Percentiles rank a stretch among this genome's conserved stretches.
Evolutionary conservation across 1,284 basidiomycete genomes (phyloP).

Genomic region (Neolentinus lepideus): DNA sequence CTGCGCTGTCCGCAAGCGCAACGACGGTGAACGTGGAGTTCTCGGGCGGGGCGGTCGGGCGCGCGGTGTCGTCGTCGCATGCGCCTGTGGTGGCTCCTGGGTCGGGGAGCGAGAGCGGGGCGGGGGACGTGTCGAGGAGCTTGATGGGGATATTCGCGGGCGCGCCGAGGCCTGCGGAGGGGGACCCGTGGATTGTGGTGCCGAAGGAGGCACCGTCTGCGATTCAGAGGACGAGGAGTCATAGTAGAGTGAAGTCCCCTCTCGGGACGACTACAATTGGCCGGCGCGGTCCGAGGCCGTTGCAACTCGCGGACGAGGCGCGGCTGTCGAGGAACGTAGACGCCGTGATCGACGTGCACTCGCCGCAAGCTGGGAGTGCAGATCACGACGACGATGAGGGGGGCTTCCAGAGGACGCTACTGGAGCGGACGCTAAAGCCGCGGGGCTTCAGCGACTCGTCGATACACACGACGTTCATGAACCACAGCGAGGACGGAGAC

Average conservation of each 20-base stretch:
- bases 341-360: constrained; percentile 61
- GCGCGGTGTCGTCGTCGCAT: constrained; percentile 45
- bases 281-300: constrained; percentile 13
- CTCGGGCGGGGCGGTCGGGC: constrained; percentile 66
- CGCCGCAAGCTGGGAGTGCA: constrained; percentile 18
- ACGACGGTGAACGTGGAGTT: constrained; percentile 94
- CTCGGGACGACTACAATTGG: constrained; percentile 2
- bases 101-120: not conserved
- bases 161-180: constrained; percentile 35
- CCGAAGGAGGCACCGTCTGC: constrained; percentile 34
- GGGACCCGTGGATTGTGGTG: constrained; percentile 63
- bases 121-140: constrained; percentile 5
- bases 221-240: constrained; percentile 10
- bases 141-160: constrained; percentile 84
- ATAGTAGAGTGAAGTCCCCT: constrained; percentile 10
- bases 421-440: constrained; percentile 66
- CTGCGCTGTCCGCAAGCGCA: constrained; percentile 77
- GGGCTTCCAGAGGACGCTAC: constrained; percentile 33
- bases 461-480: constrained; percentile 76
- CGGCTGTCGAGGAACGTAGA: constrained; percentile 34
- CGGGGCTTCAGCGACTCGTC: constrained; percentile 87
- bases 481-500: constrained; percentile 33
- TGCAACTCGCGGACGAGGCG: constrained; percentile 18
- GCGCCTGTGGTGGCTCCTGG: constrained; percentile 10
- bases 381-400: not conserved